phyloP scores from a whole-genome alignment of 2,329 filamentous ascomycete genomes.

The Aspergillus quadrilineatus region DNA sequence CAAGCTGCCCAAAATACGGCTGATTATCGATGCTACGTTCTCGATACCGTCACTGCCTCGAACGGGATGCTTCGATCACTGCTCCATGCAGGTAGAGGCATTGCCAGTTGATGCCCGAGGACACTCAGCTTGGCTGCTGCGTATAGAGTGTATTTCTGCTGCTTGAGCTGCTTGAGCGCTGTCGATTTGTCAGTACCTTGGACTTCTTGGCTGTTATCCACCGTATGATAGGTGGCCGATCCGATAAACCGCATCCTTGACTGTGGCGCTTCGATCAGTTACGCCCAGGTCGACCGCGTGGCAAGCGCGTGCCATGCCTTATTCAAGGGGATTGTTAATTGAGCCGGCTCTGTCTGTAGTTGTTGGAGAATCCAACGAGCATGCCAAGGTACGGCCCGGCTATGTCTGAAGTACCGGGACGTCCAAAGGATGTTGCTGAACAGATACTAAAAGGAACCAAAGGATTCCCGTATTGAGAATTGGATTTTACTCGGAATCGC shows the following conservation, averaged over 20 bases:
- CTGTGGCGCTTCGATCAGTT: slow-evolving; percentile 1
- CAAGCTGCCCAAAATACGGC: no score
- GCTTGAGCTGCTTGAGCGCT: background rate
- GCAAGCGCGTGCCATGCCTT: background rate
- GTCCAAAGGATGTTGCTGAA: no score
- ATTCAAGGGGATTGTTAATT: background rate
- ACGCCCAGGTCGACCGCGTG: background rate
- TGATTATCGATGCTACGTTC: no score
- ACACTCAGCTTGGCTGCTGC: background rate
- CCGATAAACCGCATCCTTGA: background rate
- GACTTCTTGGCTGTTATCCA: background rate
- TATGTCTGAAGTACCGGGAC: no score
- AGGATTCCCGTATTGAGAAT: background rate
- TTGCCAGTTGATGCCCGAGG: background rate
- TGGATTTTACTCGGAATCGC: background rate
- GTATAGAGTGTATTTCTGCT: background rate
- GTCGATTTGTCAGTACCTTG: background rate
- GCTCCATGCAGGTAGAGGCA: background rate
- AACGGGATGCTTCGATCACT: no score
- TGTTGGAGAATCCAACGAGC: background rate
- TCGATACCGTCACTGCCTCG: no score
- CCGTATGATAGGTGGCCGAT: slow-evolving; percentile 6
- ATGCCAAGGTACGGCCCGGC: no score
- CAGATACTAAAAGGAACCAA: background rate
- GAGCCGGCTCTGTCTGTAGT: background rate